Percentiles rank a stretch among this genome's conserved stretches.
These are phyloP conservation scores for Parmales sp. DNA, from an alignment of 108 stramenopile species.

Conservation along the genomic window DNA sequence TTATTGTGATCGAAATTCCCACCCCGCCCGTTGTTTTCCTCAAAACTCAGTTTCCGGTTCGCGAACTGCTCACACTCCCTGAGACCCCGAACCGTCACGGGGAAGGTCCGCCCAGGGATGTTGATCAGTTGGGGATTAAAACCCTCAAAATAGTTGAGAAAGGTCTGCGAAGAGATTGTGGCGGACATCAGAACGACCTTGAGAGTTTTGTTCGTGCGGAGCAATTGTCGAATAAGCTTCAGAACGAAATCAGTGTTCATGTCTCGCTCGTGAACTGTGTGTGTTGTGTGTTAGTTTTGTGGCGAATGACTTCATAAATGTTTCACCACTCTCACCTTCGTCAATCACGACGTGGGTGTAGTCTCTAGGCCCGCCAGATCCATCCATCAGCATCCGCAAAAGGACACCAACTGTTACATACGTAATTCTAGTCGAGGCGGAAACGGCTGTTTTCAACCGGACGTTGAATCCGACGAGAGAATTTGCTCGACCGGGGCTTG, in stretches of 20 bases:
- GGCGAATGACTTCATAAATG: not conserved
- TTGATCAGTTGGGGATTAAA: constrained; percentile 6
- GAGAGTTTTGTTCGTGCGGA: constrained; percentile 14
- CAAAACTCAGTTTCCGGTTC: not conserved
- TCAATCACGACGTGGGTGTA: constrained; percentile 64
- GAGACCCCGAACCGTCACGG: constrained; percentile 37
- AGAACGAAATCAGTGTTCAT: constrained; percentile 57
- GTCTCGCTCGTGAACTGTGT: constrained; percentile 50
- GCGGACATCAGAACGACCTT: constrained; percentile 57
- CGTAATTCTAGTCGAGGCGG: constrained; percentile 38
- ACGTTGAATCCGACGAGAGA: constrained; percentile 65
- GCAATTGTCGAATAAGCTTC: constrained; percentile 36
- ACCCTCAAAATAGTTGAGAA: constrained; percentile 39
- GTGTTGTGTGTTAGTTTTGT: not conserved
- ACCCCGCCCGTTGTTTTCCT: constrained; percentile 14
- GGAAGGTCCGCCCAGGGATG: constrained; percentile 50
- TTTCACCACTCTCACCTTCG: constrained; percentile 22
- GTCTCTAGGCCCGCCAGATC: not conserved
- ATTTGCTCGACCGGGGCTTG: constrained; percentile 27
- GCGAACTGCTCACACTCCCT: constrained; percentile 38
- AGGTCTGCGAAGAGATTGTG: constrained; percentile 35
- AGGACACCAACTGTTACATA: constrained; percentile 78
- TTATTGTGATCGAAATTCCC: not conserved
- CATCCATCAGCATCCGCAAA: constrained; percentile 54
- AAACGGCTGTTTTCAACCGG: constrained; percentile 36